Percentiles rank a stretch among this genome's conserved stretches.
phyloP scores from a whole-genome alignment of 2,329 filamentous ascomycete genomes.

The Trichothecium sympodiale region DNA sequence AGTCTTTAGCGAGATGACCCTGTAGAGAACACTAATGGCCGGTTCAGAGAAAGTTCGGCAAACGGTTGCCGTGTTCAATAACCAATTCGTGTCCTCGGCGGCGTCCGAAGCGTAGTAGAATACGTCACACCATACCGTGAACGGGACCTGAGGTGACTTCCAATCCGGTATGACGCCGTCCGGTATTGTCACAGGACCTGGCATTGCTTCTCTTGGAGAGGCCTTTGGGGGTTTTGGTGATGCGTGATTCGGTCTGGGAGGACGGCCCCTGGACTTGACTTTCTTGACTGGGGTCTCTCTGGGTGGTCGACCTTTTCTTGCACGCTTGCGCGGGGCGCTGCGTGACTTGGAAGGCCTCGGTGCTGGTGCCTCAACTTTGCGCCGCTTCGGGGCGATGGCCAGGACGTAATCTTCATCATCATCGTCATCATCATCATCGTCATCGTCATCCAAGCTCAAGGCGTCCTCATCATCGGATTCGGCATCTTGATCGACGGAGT shows the following conservation, averaged over 20 bases:
- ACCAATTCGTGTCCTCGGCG: conserved; percentile 42
- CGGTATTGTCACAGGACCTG: not conserved
- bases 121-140: conserved; percentile 57
- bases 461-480: not conserved
- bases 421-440: too few species aligned
- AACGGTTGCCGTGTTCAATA: conserved; percentile 49
- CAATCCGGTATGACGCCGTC: conserved; percentile 31
- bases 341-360: too few species aligned
- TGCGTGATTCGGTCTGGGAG: too few species aligned
- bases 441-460: too few species aligned
- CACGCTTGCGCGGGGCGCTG: too few species aligned
- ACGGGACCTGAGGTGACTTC: conserved; percentile 45
- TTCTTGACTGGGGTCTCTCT: too few species aligned
- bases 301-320: too few species aligned
- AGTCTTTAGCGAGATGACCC: conserved; percentile 50
- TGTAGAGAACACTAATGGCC: conserved; percentile 62
- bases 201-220: not conserved
- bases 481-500: not conserved
- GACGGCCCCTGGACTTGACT: too few species aligned
- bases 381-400: too few species aligned
- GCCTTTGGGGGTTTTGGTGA: too few species aligned
- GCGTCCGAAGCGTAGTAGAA: conserved; percentile 55
- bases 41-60: conserved; percentile 61
- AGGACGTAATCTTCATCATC: too few species aligned
- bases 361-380: too few species aligned